Percentiles rank a stretch among this genome's conserved stretches.
Conservation (phyloP, 768 basidiomycete species). For the Rhizopogon vulgaris region DNA sequence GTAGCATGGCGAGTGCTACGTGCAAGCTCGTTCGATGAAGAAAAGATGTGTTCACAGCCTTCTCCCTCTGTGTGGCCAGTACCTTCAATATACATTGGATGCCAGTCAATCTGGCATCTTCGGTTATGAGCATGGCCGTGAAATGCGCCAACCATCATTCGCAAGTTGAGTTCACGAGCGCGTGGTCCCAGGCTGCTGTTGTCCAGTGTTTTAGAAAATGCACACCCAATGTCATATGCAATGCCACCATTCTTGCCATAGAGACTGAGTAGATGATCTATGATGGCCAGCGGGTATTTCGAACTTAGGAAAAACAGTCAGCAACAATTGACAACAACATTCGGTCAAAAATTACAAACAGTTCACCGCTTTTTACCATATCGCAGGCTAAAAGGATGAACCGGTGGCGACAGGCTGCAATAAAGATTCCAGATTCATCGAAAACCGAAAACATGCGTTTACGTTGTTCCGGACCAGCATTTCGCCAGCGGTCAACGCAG, state of each 20-base stretch:
- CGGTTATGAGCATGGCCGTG: constrained; percentile 25
- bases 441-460: constrained; percentile 1
- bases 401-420: not conserved
- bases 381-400: not conserved
- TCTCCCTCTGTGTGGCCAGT: constrained; percentile 22
- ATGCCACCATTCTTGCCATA: constrained; percentile 10
- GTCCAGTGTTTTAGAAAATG: constrained; percentile 10
- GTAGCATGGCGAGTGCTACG: constrained; percentile 13
- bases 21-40: constrained; percentile 18
- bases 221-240: constrained; percentile 24
- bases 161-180: not conserved
- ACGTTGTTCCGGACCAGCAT: not conserved
- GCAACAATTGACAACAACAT: too few relatives aligned
- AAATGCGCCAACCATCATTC: constrained; percentile 19
- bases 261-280: too few relatives aligned
- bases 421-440: not conserved
- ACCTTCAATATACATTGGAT: constrained; percentile 19
- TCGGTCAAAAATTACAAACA: too few relatives aligned
- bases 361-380: not conserved
- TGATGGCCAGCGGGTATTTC: too few relatives aligned
- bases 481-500: not conserved
- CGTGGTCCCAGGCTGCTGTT: too few relatives aligned
- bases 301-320: too few relatives aligned
- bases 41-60: constrained; percentile 18
- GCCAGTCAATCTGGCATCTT: constrained; percentile 21